Conservation (phyloP, 805 yeast genomes). For the Wickerhamiella kurtzmanii region DNA sequence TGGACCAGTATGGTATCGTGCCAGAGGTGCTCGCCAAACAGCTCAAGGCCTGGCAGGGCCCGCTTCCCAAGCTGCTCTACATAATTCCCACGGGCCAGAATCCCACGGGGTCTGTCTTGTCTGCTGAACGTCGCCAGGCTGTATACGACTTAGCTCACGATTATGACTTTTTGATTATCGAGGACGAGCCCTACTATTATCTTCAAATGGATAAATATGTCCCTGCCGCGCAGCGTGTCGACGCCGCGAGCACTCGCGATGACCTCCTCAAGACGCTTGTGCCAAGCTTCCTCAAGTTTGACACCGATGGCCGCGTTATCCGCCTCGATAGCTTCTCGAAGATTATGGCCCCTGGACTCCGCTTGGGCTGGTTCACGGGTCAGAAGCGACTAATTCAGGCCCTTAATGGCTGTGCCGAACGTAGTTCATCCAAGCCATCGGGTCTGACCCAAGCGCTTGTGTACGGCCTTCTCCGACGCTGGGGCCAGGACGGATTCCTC, state of each 20-base stretch:
- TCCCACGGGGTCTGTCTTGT: slow-evolving; percentile 85
- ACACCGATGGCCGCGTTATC: slow-evolving; percentile 75
- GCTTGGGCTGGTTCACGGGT: slow-evolving; percentile 82
- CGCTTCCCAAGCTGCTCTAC: slow-evolving; percentile 58
- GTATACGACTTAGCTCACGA: slow-evolving; percentile 67
- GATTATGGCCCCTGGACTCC: slow-evolving; percentile 78
- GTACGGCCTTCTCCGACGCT: slow-evolving; percentile 56
- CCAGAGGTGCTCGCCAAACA: slow-evolving; percentile 52
- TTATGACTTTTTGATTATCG: slow-evolving; percentile 74
- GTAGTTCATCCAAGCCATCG: slow-evolving; percentile 51
- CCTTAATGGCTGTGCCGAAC: neutral
- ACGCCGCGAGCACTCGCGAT: slow-evolving; percentile 32
- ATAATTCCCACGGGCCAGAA: slow-evolving; percentile 93
- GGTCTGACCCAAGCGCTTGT: slow-evolving; percentile 71
- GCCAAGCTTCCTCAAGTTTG: slow-evolving; percentile 61
- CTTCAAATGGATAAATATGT: slow-evolving; percentile 74
- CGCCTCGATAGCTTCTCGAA: slow-evolving; percentile 85
- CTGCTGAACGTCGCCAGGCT: slow-evolving; percentile 58
- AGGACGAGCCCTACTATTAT: slow-evolving; percentile 96
- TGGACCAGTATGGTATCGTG: slow-evolving; percentile 64
- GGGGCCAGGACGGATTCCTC: slow-evolving; percentile 84
- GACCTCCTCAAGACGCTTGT: slow-evolving; percentile 54
- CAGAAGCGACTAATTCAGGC: slow-evolving; percentile 29
- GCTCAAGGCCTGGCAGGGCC: slow-evolving; percentile 51
- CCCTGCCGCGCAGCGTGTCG: slow-evolving; percentile 27